Percentiles rank a stretch among this genome's conserved stretches.
phyloP scores from a whole-genome alignment of 306 rosid genomes.

The Dicorynia guianensis region DNA sequence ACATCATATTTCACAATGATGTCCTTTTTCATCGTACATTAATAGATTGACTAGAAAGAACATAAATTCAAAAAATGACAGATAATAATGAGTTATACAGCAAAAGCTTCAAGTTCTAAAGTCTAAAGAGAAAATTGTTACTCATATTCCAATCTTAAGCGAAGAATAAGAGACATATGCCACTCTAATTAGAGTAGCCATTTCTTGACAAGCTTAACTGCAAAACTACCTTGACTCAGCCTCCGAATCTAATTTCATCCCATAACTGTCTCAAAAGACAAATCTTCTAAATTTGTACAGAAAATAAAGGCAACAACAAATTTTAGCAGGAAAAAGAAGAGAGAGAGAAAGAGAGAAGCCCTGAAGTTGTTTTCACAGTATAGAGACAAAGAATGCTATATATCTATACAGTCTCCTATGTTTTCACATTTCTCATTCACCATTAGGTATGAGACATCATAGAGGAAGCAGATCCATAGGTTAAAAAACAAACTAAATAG shows the following conservation, averaged over 20 bases:
- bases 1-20: slow-evolving; percentile 19
- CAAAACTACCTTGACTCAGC: neutral
- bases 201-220: neutral
- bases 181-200: neutral
- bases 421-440: neutral
- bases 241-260: slow-evolving; percentile 28
- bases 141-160: neutral
- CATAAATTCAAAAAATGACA: neutral
- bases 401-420: neutral
- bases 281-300: neutral
- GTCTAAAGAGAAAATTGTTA: slow-evolving; percentile 19
- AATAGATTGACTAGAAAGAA: neutral
- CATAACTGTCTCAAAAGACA: slow-evolving; percentile 10
- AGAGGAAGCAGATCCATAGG: neutral
- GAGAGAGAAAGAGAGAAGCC: neutral
- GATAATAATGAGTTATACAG: slow-evolving; percentile 3
- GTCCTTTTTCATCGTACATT: slow-evolving; percentile 6
- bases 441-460: slow-evolving; percentile 7
- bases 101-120: slow-evolving; percentile 23
- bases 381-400: slow-evolving; percentile 8
- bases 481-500: neutral
- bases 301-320: neutral
- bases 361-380: neutral
- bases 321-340: neutral
- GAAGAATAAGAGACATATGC: neutral